These are phyloP conservation scores for Sugiyamaella qingdaonensis DNA, from an alignment of 805 yeast species.

Conservation along the genomic window DNA sequence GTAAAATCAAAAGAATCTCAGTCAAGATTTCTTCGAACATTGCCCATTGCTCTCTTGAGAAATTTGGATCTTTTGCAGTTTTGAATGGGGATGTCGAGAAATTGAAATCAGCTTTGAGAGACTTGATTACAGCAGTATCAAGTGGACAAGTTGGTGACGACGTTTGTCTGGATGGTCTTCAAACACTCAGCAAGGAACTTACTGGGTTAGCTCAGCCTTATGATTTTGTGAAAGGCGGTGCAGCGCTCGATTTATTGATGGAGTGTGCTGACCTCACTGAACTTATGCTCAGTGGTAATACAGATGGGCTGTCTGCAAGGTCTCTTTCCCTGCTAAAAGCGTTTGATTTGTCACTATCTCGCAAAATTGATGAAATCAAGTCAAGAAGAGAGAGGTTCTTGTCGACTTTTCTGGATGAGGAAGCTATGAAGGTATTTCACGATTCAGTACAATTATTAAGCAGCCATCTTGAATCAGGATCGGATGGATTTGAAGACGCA, in stretches of 20 bases:
- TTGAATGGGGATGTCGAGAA: background rate
- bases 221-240: background rate
- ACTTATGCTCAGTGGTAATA: background rate
- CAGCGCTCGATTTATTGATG: background rate
- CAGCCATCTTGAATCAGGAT: background rate
- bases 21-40: background rate
- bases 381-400: background rate
- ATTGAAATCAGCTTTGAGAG: background rate
- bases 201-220: background rate
- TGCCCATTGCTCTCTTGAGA: background rate
- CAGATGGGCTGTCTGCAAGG: background rate
- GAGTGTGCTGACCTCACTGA: background rate
- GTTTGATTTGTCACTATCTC: background rate
- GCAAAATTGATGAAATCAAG: background rate
- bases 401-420: background rate
- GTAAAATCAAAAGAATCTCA: background rate
- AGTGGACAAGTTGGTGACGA: background rate
- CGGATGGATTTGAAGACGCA: background rate
- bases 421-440: background rate
- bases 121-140: background rate
- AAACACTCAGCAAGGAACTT: background rate
- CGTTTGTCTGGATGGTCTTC: background rate
- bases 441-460: too few species aligned
- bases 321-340: background rate
- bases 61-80: background rate